Evolutionary conservation across 2,329 filamentous ascomycete species (phyloP), one percentile per base, ranked within the genome.

Genomic region (Trichoderma guizhouense): DNA sequence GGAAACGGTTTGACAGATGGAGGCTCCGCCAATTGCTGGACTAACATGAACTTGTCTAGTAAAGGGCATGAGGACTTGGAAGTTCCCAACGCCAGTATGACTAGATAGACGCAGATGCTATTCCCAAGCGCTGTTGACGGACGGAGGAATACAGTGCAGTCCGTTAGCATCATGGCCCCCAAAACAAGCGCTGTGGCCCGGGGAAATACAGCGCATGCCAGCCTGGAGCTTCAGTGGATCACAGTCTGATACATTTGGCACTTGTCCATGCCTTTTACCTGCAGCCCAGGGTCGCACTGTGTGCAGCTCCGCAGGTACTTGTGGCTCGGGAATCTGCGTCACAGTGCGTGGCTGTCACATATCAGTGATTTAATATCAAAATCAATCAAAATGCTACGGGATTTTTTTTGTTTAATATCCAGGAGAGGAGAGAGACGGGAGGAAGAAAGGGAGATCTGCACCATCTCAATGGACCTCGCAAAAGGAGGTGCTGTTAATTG

Each of bases 281-380:
- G 43, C 2, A 11, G n/a, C 21, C n/a, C 30, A 26, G 43, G 63
- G 43, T 5, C 47, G 63, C 63, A 66, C 63, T 66, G 63, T 66
- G 63, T 14, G 26, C 26, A 6, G 26, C 62, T 47, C 62, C 62
- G 39, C 39, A 64, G 62, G 28, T 51, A 51, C 39, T 51, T 60
- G 39, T 32, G 21, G 30, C 53, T 67, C 64, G 64, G 64, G 64
- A 67, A 67, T 67, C 64, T 57, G 64, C 51, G 60, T 61, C 43
- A 34, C 62, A 32, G 62, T 53, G 62, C 62, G 43, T 53, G 8
- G 62, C 39, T 53, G 62, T 65, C 62, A 65, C 15, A 32, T 51
- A 28, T 53, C 47, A 24, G 47, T 53, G 53, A 65, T 65, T 65
- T 63, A 47, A 63, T 63, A 63, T 63, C 53, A 57, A 53, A 53